Conservation (phyloP, 805 yeast genomes). For the Wickerhamiella siamensis region DNA sequence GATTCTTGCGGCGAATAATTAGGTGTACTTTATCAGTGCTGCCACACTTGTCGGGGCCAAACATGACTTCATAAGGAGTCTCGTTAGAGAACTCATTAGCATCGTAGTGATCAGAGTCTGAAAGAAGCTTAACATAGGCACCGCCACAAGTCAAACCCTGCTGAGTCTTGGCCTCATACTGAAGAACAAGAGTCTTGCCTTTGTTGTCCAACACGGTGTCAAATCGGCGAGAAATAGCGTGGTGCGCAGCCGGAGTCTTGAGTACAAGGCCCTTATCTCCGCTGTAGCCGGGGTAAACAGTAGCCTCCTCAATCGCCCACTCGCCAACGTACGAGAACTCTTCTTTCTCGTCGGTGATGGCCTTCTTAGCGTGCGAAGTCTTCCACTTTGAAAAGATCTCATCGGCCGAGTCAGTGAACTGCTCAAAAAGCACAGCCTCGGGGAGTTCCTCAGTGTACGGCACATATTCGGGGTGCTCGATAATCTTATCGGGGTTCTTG, state of each 20-base stretch:
- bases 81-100: conserved; percentile 42
- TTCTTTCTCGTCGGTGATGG: conserved; percentile 27
- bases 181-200: conserved; percentile 58
- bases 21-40: conserved; percentile 65
- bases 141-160: conserved; percentile 76
- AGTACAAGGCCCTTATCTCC: conserved; percentile 67
- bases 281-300: conserved; percentile 40
- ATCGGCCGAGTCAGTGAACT: conserved; percentile 27
- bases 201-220: conserved; percentile 44
- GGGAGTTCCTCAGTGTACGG: conserved; percentile 14
- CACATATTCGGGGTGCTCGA: conserved; percentile 19
- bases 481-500: conserved; percentile 4
- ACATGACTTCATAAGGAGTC: conserved; percentile 74
- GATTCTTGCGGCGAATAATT: conserved; percentile 47
- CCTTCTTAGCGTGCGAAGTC: conserved; percentile 36
- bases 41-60: conserved; percentile 92
- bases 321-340: conserved; percentile 51
- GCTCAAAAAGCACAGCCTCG: conserved; percentile 20
- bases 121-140: conserved; percentile 66
- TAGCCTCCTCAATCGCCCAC: conserved; percentile 60
- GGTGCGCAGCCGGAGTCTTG: conserved; percentile 62
- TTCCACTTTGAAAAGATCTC: conserved; percentile 33
- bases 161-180: conserved; percentile 80
- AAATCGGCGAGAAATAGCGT: conserved; percentile 60
- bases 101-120: conserved; percentile 27